phyloP scores from a whole-genome alignment of 257 asterid species.

The Paraleonurus japonicus region DNA sequence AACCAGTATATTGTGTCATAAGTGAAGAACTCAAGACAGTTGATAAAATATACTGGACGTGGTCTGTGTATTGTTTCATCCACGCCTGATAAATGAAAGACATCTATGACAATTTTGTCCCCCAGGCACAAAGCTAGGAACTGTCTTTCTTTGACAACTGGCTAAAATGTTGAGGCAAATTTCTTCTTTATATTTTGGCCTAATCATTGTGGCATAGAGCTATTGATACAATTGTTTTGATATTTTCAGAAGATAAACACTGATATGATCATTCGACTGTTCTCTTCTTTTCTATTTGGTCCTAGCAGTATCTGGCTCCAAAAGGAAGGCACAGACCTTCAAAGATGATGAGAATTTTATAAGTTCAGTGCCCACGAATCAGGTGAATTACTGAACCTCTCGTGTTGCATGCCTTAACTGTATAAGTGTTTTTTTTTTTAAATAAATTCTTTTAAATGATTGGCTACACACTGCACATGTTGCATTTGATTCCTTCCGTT shows the following conservation, averaged over 20 bases:
- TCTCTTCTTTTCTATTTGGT: constrained; percentile 13
- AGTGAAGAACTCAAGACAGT: no score
- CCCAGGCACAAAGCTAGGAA: background rate
- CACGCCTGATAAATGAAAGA: background rate
- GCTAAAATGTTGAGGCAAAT: background rate
- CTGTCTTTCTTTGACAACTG: background rate
- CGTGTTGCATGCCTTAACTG: background rate
- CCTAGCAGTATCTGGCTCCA: constrained; percentile 66
- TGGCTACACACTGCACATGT: background rate
- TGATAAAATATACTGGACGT: no score
- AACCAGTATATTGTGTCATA: no score
- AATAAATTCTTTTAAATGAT: background rate
- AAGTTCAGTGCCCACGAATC: constrained; percentile 89
- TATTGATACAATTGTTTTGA: background rate
- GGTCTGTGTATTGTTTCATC: no score
- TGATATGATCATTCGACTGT: background rate
- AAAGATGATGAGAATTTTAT: constrained; percentile 91
- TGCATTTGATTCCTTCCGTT: background rate
- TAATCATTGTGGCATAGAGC: background rate
- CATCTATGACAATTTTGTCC: background rate
- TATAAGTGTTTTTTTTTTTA: background rate
- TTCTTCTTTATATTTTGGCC: background rate
- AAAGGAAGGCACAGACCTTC: constrained; percentile 76
- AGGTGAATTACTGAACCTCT: constrained; percentile 41
- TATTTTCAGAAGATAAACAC: constrained; percentile 6